phyloP scores from a whole-genome alignment of 306 rosid genomes.

The Styphnolobium japonicum region DNA sequence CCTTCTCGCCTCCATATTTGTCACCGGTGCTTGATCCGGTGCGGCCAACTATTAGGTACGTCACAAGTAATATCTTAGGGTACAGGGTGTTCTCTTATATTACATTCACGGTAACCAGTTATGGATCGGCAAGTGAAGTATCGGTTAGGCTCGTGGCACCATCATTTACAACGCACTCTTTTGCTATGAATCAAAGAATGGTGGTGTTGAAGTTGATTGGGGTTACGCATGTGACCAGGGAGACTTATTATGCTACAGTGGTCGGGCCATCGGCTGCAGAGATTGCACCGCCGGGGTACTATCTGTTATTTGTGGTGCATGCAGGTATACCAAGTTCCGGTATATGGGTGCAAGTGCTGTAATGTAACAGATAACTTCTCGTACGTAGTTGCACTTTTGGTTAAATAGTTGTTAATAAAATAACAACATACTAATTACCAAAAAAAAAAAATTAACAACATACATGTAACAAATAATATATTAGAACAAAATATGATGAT shows the following conservation, averaged over 20 bases:
- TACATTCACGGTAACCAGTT: constrained; percentile 31
- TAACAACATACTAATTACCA: no score
- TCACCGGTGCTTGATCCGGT: constrained; percentile 6
- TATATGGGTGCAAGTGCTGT: constrained; percentile 60
- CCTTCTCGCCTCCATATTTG: constrained; percentile 71
- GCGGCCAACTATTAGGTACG: constrained; percentile 39
- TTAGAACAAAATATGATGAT: not conserved
- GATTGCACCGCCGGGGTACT: constrained; percentile 71
- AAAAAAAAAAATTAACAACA: no score
- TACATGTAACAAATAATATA: not conserved
- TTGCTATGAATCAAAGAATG: constrained; percentile 75
- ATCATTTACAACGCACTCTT: constrained; percentile 69
- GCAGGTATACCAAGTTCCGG: constrained; percentile 53
- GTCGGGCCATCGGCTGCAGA: constrained; percentile 52
- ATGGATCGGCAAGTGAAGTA: constrained; percentile 16
- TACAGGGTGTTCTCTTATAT: constrained; percentile 32
- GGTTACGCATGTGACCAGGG: not conserved
- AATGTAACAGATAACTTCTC: not conserved
- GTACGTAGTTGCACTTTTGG: not conserved
- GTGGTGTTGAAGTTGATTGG: constrained; percentile 45
- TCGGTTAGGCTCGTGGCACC: constrained; percentile 66
- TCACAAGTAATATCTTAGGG: constrained; percentile 24
- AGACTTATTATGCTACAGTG: constrained; percentile 36
- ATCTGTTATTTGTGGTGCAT: constrained; percentile 67
- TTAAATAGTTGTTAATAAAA: not conserved